A percentile compares a stretch with the other conserved stretches of the same genome.
These are phyloP conservation scores for Phylloporus rhodoxanthus DNA, from an alignment of 768 basidiomycete species.

Conservation along the genomic window DNA sequence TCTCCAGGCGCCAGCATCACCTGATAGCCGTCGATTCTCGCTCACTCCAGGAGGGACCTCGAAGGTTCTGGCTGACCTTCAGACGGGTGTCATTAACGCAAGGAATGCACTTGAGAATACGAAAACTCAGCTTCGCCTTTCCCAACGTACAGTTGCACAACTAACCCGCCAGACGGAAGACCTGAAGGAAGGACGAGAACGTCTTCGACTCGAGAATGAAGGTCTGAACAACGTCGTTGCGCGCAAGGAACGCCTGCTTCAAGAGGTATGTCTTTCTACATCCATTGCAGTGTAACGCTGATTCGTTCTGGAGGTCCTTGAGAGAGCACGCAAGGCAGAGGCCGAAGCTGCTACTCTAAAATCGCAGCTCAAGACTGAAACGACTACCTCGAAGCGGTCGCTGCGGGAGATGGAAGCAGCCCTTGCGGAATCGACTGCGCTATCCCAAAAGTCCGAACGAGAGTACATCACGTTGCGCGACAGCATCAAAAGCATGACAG, in stretches of 20 bases:
- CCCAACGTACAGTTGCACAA: slow-evolving; percentile 79
- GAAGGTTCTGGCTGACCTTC: slow-evolving; percentile 82
- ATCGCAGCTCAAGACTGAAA: slow-evolving; percentile 67
- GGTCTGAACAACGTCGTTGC: slow-evolving; percentile 83
- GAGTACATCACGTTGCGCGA: slow-evolving; percentile 79
- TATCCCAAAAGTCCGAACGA: slow-evolving; percentile 74
- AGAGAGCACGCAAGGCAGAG: slow-evolving; percentile 83
- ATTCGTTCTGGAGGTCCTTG: slow-evolving; percentile 49
- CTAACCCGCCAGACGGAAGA: slow-evolving; percentile 84
- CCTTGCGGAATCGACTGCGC: slow-evolving; percentile 65
- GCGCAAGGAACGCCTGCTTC: slow-evolving; percentile 78
- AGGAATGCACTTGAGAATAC: slow-evolving; percentile 82
- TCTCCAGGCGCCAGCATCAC: slow-evolving; percentile 40
- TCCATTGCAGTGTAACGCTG: background rate
- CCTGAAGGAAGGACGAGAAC: slow-evolving; percentile 79
- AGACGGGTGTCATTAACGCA: slow-evolving; percentile 75
- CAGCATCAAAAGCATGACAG: slow-evolving; percentile 65
- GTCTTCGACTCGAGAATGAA: slow-evolving; percentile 79
- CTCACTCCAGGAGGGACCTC: slow-evolving; percentile 77
- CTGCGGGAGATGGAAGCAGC: slow-evolving; percentile 76
- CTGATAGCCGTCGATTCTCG: slow-evolving; percentile 49
- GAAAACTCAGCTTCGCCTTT: slow-evolving; percentile 71
- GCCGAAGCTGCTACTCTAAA: slow-evolving; percentile 64
- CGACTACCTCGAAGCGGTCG: slow-evolving; percentile 64
- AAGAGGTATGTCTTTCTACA: slow-evolving; percentile 54